Evolutionary conservation across 257 asterid species (phyloP).

Genomic region (Echites panduratus): DNA sequence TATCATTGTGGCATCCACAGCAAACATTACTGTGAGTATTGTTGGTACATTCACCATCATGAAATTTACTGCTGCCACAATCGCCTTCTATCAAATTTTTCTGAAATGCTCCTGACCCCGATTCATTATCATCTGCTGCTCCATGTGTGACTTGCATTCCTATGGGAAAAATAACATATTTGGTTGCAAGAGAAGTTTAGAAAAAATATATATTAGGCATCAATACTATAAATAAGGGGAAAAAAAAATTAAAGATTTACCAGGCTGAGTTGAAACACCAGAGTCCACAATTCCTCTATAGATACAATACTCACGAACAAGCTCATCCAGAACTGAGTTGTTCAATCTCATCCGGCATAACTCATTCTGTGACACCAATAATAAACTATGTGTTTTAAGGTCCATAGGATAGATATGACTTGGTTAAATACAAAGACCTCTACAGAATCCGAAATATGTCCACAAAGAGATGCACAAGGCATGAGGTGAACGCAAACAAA

Average conservation of each 20-base stretch:
- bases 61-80: constrained; percentile 20
- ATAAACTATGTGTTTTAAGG: not conserved
- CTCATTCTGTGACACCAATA: constrained; percentile 70
- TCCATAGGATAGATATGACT: not conserved
- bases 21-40: constrained; percentile 38
- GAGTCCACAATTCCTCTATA: constrained; percentile 85
- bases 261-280: constrained; percentile 28
- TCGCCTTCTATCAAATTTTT: constrained; percentile 34
- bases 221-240: not conserved
- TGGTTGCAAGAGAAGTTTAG: not conserved
- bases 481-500: not conserved
- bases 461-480: not conserved
- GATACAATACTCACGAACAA: constrained; percentile 85
- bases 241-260: constrained; percentile 28
- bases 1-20: constrained; percentile 35
- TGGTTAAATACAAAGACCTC: not conserved
- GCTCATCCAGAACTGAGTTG: constrained; percentile 71
- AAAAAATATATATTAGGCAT: constrained; percentile 1
- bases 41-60: constrained; percentile 49
- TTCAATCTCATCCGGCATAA: constrained; percentile 81
- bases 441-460: not conserved
- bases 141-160: constrained; percentile 33
- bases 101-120: constrained; percentile 42
- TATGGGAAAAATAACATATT: constrained; percentile 18
- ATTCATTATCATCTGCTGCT: constrained; percentile 32